Percentiles rank a stretch among this genome's conserved stretches.
Conservation (phyloP, 331 rosid species). For the Arachis monticola region DNA sequence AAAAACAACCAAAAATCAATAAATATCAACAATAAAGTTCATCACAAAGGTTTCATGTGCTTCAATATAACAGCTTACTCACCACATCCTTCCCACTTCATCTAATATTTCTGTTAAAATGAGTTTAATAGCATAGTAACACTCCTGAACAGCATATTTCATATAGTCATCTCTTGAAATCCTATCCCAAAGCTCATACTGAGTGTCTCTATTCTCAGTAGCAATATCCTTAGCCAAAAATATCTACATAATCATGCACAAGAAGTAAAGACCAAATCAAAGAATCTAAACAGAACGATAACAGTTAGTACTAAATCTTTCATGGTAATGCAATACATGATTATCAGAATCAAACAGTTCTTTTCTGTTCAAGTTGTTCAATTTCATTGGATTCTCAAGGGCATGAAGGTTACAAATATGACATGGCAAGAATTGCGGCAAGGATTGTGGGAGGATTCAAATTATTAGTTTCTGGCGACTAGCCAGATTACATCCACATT, state of each 20-base stretch:
- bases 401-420: constrained; percentile 3
- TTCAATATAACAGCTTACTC: constrained; percentile 34
- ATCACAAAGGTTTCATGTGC: neutral
- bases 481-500: neutral
- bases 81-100: constrained; percentile 86
- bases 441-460: neutral
- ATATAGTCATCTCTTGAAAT: constrained; percentile 87
- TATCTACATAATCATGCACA: constrained; percentile 54
- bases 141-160: constrained; percentile 97
- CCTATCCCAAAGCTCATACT: constrained; percentile 85
- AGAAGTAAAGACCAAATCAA: constrained; percentile 26
- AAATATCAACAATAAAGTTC: constrained; percentile 10
- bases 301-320: neutral
- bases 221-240: constrained; percentile 94
- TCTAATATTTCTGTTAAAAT: constrained; percentile 78
- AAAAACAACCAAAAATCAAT: constrained; percentile 17
- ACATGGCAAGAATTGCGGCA: neutral
- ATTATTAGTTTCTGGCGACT: neutral
- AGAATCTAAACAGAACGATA: constrained; percentile 21
- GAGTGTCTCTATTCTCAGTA: constrained; percentile 70
- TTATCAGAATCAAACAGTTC: neutral
- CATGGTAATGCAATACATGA: neutral
- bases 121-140: constrained; percentile 65
- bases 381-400: neutral
- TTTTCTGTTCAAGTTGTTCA: neutral